These are phyloP conservation scores for Aspergillus pseudoglaucus DNA, from an alignment of 2,329 filamentous ascomycete species.

Conservation along the genomic window DNA sequence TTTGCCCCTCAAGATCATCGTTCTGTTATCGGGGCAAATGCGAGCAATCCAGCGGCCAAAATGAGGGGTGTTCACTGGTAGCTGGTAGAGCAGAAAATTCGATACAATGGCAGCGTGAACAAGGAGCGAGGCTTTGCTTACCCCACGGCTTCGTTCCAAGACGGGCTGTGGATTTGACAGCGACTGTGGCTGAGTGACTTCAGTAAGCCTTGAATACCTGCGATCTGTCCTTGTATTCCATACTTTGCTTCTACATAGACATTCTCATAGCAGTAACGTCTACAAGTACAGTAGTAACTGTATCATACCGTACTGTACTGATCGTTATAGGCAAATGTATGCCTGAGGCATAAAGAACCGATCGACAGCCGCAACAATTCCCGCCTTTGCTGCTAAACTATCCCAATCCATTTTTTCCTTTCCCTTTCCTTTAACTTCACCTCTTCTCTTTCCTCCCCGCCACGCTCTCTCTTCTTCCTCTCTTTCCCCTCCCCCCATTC, in stretches of 20 bases:
- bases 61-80: neutral
- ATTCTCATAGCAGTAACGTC: too few species aligned
- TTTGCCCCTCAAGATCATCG: neutral
- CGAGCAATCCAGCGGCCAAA: neutral
- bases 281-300: too few species aligned
- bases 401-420: slow-evolving; percentile 11
- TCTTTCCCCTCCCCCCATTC: slow-evolving; percentile 6
- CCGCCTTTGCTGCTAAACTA: slow-evolving; percentile 12
- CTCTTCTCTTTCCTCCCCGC: slow-evolving; percentile 7
- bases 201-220: too few species aligned
- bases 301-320: neutral
- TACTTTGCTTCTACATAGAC: too few species aligned
- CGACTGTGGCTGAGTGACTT: too few species aligned
- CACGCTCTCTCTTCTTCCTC: slow-evolving; percentile 10
- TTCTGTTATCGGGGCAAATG: neutral
- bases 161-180: too few species aligned
- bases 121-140: too few species aligned
- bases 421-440: slow-evolving; percentile 4
- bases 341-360: neutral
- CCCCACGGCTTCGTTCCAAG: too few species aligned
- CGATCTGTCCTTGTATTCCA: too few species aligned
- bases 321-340: neutral
- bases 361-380: slow-evolving; percentile 7
- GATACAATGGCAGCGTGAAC: too few species aligned
- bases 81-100: too few species aligned